Base-by-base conservation (phyloP, 1,284 basidiomycete genomes). In the Sanghuangporus baumii region DNA sequence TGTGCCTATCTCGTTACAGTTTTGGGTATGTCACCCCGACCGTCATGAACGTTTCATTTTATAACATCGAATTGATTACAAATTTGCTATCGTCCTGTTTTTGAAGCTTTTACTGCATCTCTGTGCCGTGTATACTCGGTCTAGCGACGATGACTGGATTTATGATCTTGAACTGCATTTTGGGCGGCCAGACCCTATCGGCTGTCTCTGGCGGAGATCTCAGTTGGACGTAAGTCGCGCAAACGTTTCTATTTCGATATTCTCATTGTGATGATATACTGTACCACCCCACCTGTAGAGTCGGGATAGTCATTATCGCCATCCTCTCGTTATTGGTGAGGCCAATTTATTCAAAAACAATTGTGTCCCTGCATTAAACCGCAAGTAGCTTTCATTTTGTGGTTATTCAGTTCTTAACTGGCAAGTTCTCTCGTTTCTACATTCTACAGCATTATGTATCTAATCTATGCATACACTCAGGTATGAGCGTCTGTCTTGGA, bases 271-370 rank as follows among this genome's bases (percentile, higher is more conserved):
- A n/a, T n/a, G n/a, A n/a, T n/a, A n/a, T n/a, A n/a, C n/a, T n/a
- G n/a, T n/a, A n/a, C n/a, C n/a, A n/a, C n/a, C n/a, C n/a, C n/a
- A n/a, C n/a, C n/a, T n/a, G 36, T 63, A 90, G 88, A 57, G 89
- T 96, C 14, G 95, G 95, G 0, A 98, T 98, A 62, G 89, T 95
- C 31, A 86, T 98, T 55, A 89, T 96, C 31, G 82, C 85, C 0
- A 67, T 91, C 36, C 80, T 96, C 52, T 88, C 91, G 2, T 80
- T 98, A 26, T 71, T 92, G 12, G 87, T 88, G 66, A 69, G 84
- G 78, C 2, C 1, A 18, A 23, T 37, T 8, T 9, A 16, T 14
- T n/a, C 58, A 65, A 36, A 46, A n/a, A 38, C 36, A 51, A 18
- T 16, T 3, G 40, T 50, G 7, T 55, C 36, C 18, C 16, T 16